Conservation (phyloP, 371 early-diverging fungal genomes). For the Synchytrium microbalum region DNA sequence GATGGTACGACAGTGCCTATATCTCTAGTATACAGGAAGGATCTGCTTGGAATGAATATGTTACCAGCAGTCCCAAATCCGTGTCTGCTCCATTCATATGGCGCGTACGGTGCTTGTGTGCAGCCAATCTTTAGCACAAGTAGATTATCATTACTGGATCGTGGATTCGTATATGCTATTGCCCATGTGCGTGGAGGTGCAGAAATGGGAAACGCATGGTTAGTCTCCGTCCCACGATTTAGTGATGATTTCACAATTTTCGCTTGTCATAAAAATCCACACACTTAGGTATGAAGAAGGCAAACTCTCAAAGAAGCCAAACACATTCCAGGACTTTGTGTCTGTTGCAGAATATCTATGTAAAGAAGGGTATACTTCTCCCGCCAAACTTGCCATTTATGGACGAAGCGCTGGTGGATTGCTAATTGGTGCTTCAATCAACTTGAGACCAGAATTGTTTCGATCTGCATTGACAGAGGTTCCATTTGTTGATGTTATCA, state of each 20-base stretch:
- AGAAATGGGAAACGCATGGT: slow-evolving; percentile 48
- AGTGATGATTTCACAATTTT: too few relatives aligned
- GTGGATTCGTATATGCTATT: slow-evolving; percentile 57
- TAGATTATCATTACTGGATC: slow-evolving; percentile 43
- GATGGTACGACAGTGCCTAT: slow-evolving; percentile 29
- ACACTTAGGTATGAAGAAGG: slow-evolving; percentile 59
- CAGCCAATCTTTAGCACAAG: slow-evolving; percentile 44
- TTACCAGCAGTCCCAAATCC: slow-evolving; percentile 35
- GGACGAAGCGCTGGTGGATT: slow-evolving; percentile 56
- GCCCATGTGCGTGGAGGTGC: slow-evolving; percentile 57
- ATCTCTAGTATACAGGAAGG: slow-evolving; percentile 36
- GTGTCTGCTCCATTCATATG: slow-evolving; percentile 46
- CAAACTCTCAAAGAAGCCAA: slow-evolving; percentile 48
- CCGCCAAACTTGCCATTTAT: slow-evolving; percentile 44
- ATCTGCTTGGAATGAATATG: slow-evolving; percentile 30
- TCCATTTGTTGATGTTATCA: slow-evolving; percentile 46
- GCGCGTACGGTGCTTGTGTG: slow-evolving; percentile 46
- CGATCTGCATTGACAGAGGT: slow-evolving; percentile 47
- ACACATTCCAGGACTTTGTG: slow-evolving; percentile 52
- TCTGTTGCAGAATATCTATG: slow-evolving; percentile 42
- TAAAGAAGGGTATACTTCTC: slow-evolving; percentile 48
- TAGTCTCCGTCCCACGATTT: too few relatives aligned
- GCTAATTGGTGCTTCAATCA: slow-evolving; percentile 47
- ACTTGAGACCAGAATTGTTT: slow-evolving; percentile 50
- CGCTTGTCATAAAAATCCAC: too few relatives aligned